Conservation (phyloP, 2,329 filamentous ascomycete species). For the Fusarium duplospermum region DNA sequence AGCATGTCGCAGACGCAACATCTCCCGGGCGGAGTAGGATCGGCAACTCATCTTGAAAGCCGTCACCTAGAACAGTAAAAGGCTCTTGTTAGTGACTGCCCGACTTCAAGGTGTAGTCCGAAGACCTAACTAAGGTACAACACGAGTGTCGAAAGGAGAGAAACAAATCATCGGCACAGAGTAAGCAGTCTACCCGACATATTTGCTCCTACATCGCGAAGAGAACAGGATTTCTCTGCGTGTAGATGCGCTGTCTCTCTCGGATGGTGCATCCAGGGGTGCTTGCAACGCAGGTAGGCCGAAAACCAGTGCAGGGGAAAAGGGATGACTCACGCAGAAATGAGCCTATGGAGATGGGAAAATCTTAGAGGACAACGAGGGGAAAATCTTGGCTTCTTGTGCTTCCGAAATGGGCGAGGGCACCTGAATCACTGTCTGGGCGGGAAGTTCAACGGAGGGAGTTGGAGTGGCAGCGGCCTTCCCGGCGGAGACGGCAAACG, state of each 20-base stretch:
- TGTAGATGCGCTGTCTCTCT: neutral
- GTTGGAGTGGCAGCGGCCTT: neutral
- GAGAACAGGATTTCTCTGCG: neutral
- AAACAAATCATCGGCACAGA: neutral
- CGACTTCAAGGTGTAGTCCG: slow-evolving; percentile 42
- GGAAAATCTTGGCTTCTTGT: slow-evolving; percentile 47
- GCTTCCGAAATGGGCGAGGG: slow-evolving; percentile 36
- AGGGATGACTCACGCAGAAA: slow-evolving; percentile 46
- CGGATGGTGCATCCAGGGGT: neutral
- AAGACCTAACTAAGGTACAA: slow-evolving; percentile 25
- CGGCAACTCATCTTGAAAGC: slow-evolving; percentile 57
- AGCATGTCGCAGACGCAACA: slow-evolving; percentile 52
- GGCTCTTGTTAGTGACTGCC: slow-evolving; percentile 47
- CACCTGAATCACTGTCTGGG: slow-evolving; percentile 20
- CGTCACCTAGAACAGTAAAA: slow-evolving; percentile 45
- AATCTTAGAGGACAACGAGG: slow-evolving; percentile 48
- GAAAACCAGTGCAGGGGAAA: neutral
- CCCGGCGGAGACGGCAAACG: slow-evolving; percentile 12
- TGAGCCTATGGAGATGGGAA: slow-evolving; percentile 46
- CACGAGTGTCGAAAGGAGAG: neutral
- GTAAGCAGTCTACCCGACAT: neutral
- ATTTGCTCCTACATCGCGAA: neutral
- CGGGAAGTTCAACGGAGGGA: slow-evolving; percentile 9
- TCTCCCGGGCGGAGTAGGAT: slow-evolving; percentile 58
- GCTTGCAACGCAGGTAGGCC: neutral